Evolutionary conservation across 768 basidiomycete genomes (phyloP), one percentile per base, ranked within the genome.

Genomic region (Boletus barrowsii): DNA sequence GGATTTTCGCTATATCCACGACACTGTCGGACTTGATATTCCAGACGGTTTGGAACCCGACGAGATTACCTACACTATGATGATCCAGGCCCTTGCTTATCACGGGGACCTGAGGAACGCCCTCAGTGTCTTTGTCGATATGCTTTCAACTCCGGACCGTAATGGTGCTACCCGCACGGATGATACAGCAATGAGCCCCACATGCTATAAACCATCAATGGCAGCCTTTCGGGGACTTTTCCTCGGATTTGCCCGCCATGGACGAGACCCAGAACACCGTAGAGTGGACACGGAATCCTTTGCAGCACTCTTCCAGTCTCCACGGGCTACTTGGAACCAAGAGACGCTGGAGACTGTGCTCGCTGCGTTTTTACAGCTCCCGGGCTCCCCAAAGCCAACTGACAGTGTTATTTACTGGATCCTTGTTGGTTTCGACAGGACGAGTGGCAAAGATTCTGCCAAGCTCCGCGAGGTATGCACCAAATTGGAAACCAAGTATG

Each of bases 21-120:
- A 79, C 35, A 73, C 54, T 10, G 67, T 86, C 54, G 72, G 71
- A 43, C 75, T 90, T 55, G 62, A 69, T 44, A 68, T 86, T 7
- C 69, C 71, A 4, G 56, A 59, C 15, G 62, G 72, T 11, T 58
- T 86, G 36, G 68, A 72, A 41, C 88, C 91, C 9, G 80, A 90
- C 66, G 71, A 75, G 18, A 70, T 83, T 53, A 92, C 88, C 14
- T 94, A 85, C 67, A 83, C 81, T 15, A 69, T 73, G 26, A 73
- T 91, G 67, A 77, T 93, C 48, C 91, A 93, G 64, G 68, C 76
- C 6, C 78, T 86, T 68, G 79, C 89, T 3, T 87, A 88, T 65
- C 79, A 82, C 51, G 91, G 93, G 17, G 74, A 89, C 59, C 76
- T 94, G 47, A 64, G 66, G 26, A 68, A 72, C 8, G 77, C 81